Conservation (phyloP, 2,329 filamentous ascomycete genomes). For the Coniochaeta ligniaria region DNA sequence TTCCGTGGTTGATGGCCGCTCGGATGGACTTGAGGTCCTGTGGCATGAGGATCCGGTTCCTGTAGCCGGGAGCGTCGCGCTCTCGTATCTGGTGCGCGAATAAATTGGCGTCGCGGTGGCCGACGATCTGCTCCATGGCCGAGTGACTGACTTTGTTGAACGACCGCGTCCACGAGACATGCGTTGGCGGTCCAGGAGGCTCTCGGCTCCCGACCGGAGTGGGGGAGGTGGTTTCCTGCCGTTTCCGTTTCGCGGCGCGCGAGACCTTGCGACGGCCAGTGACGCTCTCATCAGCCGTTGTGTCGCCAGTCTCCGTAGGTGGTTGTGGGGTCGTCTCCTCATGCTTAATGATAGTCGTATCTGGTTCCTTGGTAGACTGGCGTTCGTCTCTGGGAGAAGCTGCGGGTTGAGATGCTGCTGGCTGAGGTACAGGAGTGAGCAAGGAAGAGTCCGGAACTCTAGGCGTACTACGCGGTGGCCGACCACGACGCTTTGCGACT, state of each 20-base stretch:
- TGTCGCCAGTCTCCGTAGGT: slow-evolving; percentile 48
- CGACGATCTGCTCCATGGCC: slow-evolving; percentile 68
- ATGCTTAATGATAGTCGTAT: slow-evolving; percentile 45
- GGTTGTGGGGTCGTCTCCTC: slow-evolving; percentile 49
- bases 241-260: slow-evolving; percentile 45
- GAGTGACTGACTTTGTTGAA: slow-evolving; percentile 67
- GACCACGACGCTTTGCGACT: slow-evolving; percentile 19
- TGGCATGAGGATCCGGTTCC: slow-evolving; percentile 64
- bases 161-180: slow-evolving; percentile 69
- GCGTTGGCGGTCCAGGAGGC: slow-evolving; percentile 48
- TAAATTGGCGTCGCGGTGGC: slow-evolving; percentile 71
- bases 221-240: slow-evolving; percentile 41
- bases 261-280: slow-evolving; percentile 29
- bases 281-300: slow-evolving; percentile 46
- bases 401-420: slow-evolving; percentile 2
- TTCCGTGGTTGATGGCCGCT: slow-evolving; percentile 66
- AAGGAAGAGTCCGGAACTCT: slow-evolving; percentile 20
- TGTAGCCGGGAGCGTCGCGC: slow-evolving; percentile 69
- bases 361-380: slow-evolving; percentile 28
- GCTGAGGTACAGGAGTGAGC: slow-evolving; percentile 7
- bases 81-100: slow-evolving; percentile 71
- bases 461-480: slow-evolving; percentile 27
- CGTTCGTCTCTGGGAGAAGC: background rate
- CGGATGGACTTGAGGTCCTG: slow-evolving; percentile 75
- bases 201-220: slow-evolving; percentile 19